Conservation (phyloP, 2,329 filamentous ascomycete species). For the Diaporthe humulicola region DNA sequence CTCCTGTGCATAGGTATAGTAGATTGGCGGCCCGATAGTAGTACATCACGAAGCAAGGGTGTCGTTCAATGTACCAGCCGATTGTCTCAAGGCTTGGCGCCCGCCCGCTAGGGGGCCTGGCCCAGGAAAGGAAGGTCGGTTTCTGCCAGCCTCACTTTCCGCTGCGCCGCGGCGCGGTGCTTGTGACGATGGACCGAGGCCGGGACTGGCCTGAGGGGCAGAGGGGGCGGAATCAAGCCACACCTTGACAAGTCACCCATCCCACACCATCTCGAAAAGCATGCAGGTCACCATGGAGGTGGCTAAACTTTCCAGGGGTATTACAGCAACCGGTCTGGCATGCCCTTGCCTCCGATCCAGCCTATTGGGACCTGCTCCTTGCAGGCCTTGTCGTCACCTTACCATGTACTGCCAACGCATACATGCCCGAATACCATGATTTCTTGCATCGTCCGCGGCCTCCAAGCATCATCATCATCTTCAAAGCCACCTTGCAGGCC, state of each 20-base stretch:
- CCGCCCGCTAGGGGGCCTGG: constrained; percentile 1
- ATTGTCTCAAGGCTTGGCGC: constrained; percentile 24
- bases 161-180: neutral
- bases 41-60: constrained; percentile 5
- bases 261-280: constrained; percentile 2
- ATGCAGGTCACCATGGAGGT: constrained; percentile 27
- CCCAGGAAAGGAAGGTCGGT: constrained; percentile 14
- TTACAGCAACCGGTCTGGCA: constrained; percentile 5
- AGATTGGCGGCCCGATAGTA: no score
- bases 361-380: constrained; percentile 32
- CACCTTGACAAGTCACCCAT: constrained; percentile 26
- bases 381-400: constrained; percentile 45
- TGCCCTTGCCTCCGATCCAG: constrained; percentile 30
- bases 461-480: constrained; percentile 27
- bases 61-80: neutral
- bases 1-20: neutral
- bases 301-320: constrained; percentile 32
- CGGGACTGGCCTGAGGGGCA: constrained; percentile 14
- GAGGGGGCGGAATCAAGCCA: constrained; percentile 17
- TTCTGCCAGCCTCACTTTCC: constrained; percentile 31
- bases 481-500: neutral
- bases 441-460: constrained; percentile 11
- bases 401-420: constrained; percentile 50
- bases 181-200: constrained; percentile 13
- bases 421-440: constrained; percentile 40